Evolutionary conservation across 208 protist species (phyloP), one percentile per base, ranked within the genome.

Genomic region (Strigomonas culicis): DNA sequence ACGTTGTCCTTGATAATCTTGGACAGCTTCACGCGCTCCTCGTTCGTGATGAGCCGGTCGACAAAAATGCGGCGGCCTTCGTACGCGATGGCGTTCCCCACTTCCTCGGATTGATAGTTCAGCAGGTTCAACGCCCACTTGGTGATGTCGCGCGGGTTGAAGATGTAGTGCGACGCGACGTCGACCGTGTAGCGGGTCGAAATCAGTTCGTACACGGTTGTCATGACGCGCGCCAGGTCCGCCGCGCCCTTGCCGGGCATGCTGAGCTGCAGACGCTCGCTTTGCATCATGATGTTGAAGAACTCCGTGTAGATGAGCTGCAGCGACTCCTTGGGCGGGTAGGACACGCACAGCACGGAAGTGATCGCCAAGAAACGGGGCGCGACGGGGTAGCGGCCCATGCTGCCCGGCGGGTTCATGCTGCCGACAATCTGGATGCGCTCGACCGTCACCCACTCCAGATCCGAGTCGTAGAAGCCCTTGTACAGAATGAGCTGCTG

Each of bases 401-500:
- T 92, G 66, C 97, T 98, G 34, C 90, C 95, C 0, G 90, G 84
- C 28, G 96, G 95, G 78, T 97, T 99, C 93, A 99, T 98, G 64
- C 90, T 98, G 31, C 82, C 93, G 22, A 98, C 96, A 55, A 99
- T 93, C 66, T 98, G 95, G 28, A 99, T 80, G 44, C 82, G 75
- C 84, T 99, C 97, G 8, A 99, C 72, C 19, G 77, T 90, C 24
- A 99, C 90, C 95, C 97, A 99, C 70, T 99, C 97, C 10, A 98
- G 80, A 53, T 97, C 89, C 10, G 68, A 62, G 80, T 99, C 97
- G 74, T 98, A 99, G 70, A 97, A 99, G 13, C 96, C 94, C 62
- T 87, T 83, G 83, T 99, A 98, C 22, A 98, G 70, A 66, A 99
- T 88, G 41, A 99, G 65, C 86, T 99, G 98, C 81, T 99, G 98